Conservation (phyloP, 2,329 filamentous ascomycete genomes). For the Colletotrichum nymphaeae region DNA sequence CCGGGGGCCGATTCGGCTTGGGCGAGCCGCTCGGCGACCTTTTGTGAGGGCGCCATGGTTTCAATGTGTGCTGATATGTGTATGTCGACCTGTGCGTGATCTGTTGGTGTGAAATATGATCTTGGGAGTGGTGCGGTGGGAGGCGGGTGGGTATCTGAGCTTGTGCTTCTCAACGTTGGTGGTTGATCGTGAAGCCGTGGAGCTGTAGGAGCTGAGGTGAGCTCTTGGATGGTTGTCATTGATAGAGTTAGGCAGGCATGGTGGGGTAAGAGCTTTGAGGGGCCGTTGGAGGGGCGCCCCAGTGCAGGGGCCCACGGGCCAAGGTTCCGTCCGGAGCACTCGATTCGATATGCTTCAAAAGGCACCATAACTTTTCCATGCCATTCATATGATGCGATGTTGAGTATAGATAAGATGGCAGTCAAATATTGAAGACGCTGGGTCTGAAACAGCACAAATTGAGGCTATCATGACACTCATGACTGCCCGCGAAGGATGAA, state of each 20-base stretch:
- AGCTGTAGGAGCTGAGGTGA: constrained; percentile 16
- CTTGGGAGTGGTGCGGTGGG: neutral
- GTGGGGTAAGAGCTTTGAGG: constrained; percentile 37
- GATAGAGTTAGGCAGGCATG: constrained; percentile 32
- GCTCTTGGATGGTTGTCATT: constrained; percentile 30
- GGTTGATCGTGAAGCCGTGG: neutral
- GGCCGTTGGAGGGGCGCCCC: constrained; percentile 1
- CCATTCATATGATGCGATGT: neutral
- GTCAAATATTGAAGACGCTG: neutral
- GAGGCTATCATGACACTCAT: neutral
- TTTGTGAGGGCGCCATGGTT: constrained; percentile 51
- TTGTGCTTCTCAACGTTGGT: neutral
- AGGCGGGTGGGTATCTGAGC: neutral
- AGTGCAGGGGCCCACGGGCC: constrained; percentile 13
- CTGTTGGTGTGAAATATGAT: neutral
- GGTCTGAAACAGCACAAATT: neutral
- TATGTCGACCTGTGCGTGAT: neutral
- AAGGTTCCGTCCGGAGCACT: neutral
- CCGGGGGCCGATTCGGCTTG: constrained; percentile 48
- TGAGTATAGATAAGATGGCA: neutral
- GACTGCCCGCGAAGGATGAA: neutral
- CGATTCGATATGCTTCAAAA: neutral
- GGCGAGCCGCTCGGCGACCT: constrained; percentile 57
- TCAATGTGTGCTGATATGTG: neutral
- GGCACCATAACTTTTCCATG: neutral